Conservation (phyloP, 1,139 yeast genomes). For the Zygoascus meyerae region DNA sequence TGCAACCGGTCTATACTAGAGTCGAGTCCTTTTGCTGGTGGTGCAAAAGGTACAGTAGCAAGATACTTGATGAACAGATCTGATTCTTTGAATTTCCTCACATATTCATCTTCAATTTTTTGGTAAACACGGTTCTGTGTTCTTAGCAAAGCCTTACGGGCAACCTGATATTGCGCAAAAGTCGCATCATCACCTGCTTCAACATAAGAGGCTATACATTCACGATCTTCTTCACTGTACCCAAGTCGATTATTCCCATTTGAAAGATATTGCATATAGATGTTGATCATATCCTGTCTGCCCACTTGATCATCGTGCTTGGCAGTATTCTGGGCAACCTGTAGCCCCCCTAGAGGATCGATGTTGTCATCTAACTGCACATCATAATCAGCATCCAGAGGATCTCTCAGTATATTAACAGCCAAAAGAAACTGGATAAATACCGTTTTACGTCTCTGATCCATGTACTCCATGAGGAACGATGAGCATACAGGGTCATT, state of each 20-base stretch:
- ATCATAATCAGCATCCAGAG: slow-evolving; percentile 51
- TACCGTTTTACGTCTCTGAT: slow-evolving; percentile 39
- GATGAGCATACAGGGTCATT: slow-evolving; percentile 44
- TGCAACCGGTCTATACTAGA: slow-evolving; percentile 27
- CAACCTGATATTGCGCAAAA: slow-evolving; percentile 29
- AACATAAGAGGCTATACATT: slow-evolving; percentile 27
- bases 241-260: slow-evolving; percentile 21
- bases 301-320: slow-evolving; percentile 18
- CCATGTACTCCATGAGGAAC: slow-evolving; percentile 55
- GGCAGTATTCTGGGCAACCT: slow-evolving; percentile 18
- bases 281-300: slow-evolving; percentile 34
- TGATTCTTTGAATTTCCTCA: slow-evolving; percentile 53
- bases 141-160: slow-evolving; percentile 51
- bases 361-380: slow-evolving; percentile 28
- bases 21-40: slow-evolving; percentile 8
- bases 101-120: slow-evolving; percentile 46
- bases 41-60: slow-evolving; percentile 26
- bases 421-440: slow-evolving; percentile 59
- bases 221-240: slow-evolving; percentile 19
- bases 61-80: slow-evolving; percentile 44
- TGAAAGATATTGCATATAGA: slow-evolving; percentile 43
- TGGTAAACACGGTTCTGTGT: slow-evolving; percentile 50
- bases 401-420: slow-evolving; percentile 65
- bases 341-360: slow-evolving; percentile 28
- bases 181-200: slow-evolving; percentile 16